Evolutionary conservation across 2,329 filamentous ascomycete genomes (phyloP).

Genomic region (Talaromyces sp.): DNA sequence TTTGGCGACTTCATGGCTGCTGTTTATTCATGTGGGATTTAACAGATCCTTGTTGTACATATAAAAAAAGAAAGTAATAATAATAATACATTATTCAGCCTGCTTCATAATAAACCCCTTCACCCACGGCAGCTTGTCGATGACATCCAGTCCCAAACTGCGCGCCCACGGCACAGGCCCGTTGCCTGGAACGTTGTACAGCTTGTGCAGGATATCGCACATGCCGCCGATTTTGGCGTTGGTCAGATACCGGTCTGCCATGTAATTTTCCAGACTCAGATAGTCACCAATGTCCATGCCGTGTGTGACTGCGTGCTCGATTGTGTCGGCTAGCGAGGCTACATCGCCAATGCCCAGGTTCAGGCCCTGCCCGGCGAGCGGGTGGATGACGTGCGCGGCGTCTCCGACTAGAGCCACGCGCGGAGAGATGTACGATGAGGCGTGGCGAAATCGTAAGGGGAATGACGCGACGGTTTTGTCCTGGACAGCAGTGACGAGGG

Average conservation of each 20-base stretch:
- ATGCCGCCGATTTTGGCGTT: constrained; percentile 77
- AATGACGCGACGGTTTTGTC: constrained; percentile 79
- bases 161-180: constrained; percentile 76
- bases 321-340: constrained; percentile 66
- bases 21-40: too few relatives aligned
- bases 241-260: constrained; percentile 70
- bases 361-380: constrained; percentile 86
- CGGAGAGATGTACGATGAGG: constrained; percentile 86
- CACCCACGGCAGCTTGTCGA: constrained; percentile 67
- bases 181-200: constrained; percentile 70
- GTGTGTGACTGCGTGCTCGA: constrained; percentile 70
- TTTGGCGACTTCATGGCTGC: too few relatives aligned
- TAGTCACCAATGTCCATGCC: constrained; percentile 81
- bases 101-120: constrained; percentile 83
- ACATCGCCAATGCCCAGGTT: constrained; percentile 92
- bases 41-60: background rate
- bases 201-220: constrained; percentile 83
- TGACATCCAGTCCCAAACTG: constrained; percentile 68
- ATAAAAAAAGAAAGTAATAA: background rate
- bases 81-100: constrained; percentile 35
- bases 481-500: constrained; percentile 65
- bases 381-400: constrained; percentile 91
- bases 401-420: constrained; percentile 90
- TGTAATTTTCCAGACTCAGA: constrained; percentile 76
- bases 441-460: constrained; percentile 83